Base-by-base conservation (phyloP, 345 rosid species). In the Cardamine occulta region DNA sequence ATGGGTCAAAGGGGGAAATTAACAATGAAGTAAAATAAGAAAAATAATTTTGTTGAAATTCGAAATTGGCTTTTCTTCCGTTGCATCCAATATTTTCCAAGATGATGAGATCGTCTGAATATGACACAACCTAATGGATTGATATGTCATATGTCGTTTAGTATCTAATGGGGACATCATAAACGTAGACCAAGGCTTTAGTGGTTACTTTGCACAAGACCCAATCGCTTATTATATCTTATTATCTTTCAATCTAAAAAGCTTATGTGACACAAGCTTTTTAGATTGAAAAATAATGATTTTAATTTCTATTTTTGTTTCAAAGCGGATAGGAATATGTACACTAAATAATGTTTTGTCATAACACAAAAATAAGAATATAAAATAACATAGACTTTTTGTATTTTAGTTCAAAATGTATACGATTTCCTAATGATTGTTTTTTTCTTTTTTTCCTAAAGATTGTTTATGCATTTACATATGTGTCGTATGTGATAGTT, bases 171-270 rank as follows among this genome's bases (percentile, higher is more conserved):
- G 29, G 55, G n/a, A n/a, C n/a, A n/a, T n/a, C n/a, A n/a, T n/a
- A n/a, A n/a, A n/a, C n/a, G n/a, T n/a, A n/a, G n/a, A n/a, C n/a
- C n/a, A n/a, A n/a, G n/a, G n/a, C n/a, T n/a, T n/a, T n/a, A n/a
- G n/a, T n/a, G n/a, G n/a, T n/a, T n/a, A n/a, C 79, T 1, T 29
- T 78, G 37, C 76, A 28, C 7, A 87, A 66, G 63, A 69, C 73
- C 14, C 19, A 54, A 31, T 70, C 73, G 7, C 37, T 51, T 23
- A 31, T 31, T 31, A 31, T 31, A 6, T 31, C n/a, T n/a, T n/a
- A n/a, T n/a, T n/a, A n/a, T n/a, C n/a, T n/a, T n/a, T 31, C 34
- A 31, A 31, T 31, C 7, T 4, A 31, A 31, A 31, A 31, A n/a
- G 34, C 6, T 31, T 31, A 1, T 4, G 23, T 23, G 10, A 4